A percentile compares a stretch with the other conserved stretches of the same genome.
Evolutionary conservation across 768 basidiomycete genomes (phyloP).

Genomic region (Boletus rubescentipes): DNA sequence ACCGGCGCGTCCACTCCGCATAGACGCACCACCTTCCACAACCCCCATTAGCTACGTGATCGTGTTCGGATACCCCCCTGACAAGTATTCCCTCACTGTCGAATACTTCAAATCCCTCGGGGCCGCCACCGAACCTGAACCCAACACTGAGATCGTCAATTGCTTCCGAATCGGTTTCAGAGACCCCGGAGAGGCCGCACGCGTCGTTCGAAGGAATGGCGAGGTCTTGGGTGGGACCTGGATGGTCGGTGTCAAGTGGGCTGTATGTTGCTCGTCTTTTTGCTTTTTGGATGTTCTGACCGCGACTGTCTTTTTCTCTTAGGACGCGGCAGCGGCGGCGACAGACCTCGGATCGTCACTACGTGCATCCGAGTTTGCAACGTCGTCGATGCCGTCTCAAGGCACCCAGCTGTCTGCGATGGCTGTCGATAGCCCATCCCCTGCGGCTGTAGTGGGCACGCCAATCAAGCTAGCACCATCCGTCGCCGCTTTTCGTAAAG

Average conservation of each 20-base stretch:
- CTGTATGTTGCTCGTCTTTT: constrained; percentile 48
- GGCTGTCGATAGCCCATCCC: constrained; percentile 44
- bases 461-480: constrained; percentile 74
- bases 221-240: constrained; percentile 71
- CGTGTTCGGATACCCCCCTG: constrained; percentile 87
- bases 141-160: constrained; percentile 67
- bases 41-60: constrained; percentile 60
- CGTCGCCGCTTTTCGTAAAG: constrained; percentile 65
- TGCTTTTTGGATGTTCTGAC: neutral
- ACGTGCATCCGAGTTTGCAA: constrained; percentile 19
- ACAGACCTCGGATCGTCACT: constrained; percentile 47
- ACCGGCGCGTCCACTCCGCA: constrained; percentile 19
- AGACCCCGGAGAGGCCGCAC: constrained; percentile 68
- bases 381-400: constrained; percentile 7
- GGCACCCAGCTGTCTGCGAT: constrained; percentile 40
- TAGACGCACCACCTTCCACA: constrained; percentile 28
- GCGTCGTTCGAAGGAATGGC: constrained; percentile 81
- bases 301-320: neutral
- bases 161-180: constrained; percentile 80
- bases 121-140: constrained; percentile 65
- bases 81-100: constrained; percentile 68
- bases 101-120: constrained; percentile 79
- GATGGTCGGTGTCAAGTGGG: constrained; percentile 89
- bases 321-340: constrained; percentile 55
- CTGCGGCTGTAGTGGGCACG: constrained; percentile 55